Evolutionary conservation across 192 early-diverging fungal genomes (phyloP), one percentile per base, ranked within the genome.

Genomic region (Rhizophagus sp.): DNA sequence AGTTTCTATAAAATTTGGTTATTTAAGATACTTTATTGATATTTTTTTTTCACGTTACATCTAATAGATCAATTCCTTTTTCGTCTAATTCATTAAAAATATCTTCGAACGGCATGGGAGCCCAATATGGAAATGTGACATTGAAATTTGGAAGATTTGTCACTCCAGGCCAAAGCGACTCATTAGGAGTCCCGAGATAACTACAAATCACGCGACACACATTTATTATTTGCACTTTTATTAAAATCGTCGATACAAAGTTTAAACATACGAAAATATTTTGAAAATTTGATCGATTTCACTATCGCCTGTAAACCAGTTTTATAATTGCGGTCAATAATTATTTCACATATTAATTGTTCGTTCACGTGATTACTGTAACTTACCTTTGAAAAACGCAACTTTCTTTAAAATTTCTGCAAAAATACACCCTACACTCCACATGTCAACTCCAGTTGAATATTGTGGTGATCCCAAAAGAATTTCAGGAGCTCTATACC

Each of bases 391-490:
- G 75, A 99, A 98, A 61, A 98, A 82, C 2, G 98, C 94, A 22
- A 83, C 83, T 52, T 92, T 87, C 49, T 85, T 83, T 41, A 89
- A 87, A 95, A 99, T 95, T 86, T 99, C 98, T 41, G 96, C 96
- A 89, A 99, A 94, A 79, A 99, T 97, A 83, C 97, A 98, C 1
- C 96, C 98, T 64, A 97, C 91, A 70, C 92, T 94, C 98, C 98
- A 99, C 88, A 99, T 97, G 84, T 99, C 98, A 41, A 99, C 93
- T 11, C 91, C 93, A 12, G 94, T 96, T 15, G 95, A 95, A 85
- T 99, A 99, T 78, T 94, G 91, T 57, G 90, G 91, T 13, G 91
- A 91, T 10, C 97, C 98, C 76, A 99, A 89, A 76, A 99, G 85
- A 74, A 98, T 96, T 87, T 99, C 97, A 6, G 98, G 97, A 24